These are phyloP conservation scores for Phyllostachys edulis DNA, from an alignment of 176 grass and related monocot genomes.

Conservation along the genomic window DNA sequence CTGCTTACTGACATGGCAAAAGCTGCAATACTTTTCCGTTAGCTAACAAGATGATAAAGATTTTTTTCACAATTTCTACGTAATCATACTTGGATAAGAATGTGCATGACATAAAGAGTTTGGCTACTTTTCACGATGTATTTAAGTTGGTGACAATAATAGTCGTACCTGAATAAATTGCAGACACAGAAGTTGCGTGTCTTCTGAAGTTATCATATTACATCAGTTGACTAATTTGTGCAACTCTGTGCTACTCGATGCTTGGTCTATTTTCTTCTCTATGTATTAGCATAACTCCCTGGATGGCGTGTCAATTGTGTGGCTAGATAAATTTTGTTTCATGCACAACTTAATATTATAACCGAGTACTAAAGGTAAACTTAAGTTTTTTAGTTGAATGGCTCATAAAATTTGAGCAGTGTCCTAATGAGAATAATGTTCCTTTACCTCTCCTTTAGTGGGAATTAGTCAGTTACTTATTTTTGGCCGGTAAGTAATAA, in stretches of 20 bases:
- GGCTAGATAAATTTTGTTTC: too few relatives aligned
- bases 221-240: slow-evolving; percentile 13
- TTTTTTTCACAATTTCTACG: neutral
- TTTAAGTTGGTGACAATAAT: neutral
- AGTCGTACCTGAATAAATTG: neutral
- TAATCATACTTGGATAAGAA: neutral
- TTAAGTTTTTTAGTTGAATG: neutral
- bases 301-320: too few relatives aligned
- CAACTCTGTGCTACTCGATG: neutral
- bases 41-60: neutral
- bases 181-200: neutral
- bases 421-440: neutral
- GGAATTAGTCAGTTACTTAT: neutral
- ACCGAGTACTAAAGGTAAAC: neutral
- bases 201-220: slow-evolving; percentile 17
- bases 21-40: neutral
- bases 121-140: neutral
- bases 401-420: neutral
- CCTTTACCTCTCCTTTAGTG: neutral
- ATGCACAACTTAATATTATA: neutral
- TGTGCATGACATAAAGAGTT: neutral
- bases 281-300: neutral
- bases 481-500: neutral
- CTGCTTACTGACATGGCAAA: slow-evolving; percentile 18
- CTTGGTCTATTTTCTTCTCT: slow-evolving; percentile 14